Percentiles rank a stretch among this genome's conserved stretches.
phyloP scores from a whole-genome alignment of 345 rosid species.

The Euphorbia tirucalli region DNA sequence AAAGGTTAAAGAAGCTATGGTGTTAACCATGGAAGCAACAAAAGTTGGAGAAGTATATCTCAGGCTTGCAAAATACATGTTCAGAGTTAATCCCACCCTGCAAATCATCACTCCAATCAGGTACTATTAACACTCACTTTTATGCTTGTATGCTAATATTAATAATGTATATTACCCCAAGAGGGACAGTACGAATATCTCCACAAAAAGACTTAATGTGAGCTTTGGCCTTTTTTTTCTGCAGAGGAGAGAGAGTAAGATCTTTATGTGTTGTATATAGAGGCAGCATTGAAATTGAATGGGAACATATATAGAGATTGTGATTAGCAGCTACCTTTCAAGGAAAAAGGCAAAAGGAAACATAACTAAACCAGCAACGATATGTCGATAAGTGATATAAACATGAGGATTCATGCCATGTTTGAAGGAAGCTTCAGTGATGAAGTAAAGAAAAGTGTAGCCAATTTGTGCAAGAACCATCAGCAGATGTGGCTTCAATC shows the following conservation, averaged over 20 bases:
- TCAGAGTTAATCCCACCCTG: conserved; percentile 50
- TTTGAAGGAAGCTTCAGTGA: conserved; percentile 65
- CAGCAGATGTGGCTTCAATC: conserved; percentile 55
- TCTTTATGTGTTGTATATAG: too few relatives aligned
- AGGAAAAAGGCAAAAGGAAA: conserved; percentile 58
- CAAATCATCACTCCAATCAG: not conserved
- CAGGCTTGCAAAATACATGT: conserved; percentile 36
- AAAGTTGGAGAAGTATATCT: conserved; percentile 36
- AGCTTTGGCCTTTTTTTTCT: conserved; percentile 62
- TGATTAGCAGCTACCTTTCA: too few relatives aligned
- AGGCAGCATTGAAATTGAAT: too few relatives aligned
- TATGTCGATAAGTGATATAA: conserved; percentile 59
- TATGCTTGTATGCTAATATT: not conserved
- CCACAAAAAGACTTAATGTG: conserved; percentile 50
- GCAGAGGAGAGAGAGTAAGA: conserved; percentile 17
- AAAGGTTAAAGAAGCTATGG: conserved; percentile 28
- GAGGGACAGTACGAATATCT: conserved; percentile 62
- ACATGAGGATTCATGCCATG: conserved; percentile 76
- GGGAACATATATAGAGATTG: too few relatives aligned
- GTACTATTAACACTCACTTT: not conserved
- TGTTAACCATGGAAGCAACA: conserved; percentile 33
- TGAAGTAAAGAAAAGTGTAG: conserved; percentile 52
- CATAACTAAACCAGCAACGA: conserved; percentile 42
- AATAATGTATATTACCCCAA: conserved; percentile 40
- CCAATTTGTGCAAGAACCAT: conserved; percentile 50